Base-by-base conservation (phyloP, 768 basidiomycete species). In the Mycena galericulata region DNA sequence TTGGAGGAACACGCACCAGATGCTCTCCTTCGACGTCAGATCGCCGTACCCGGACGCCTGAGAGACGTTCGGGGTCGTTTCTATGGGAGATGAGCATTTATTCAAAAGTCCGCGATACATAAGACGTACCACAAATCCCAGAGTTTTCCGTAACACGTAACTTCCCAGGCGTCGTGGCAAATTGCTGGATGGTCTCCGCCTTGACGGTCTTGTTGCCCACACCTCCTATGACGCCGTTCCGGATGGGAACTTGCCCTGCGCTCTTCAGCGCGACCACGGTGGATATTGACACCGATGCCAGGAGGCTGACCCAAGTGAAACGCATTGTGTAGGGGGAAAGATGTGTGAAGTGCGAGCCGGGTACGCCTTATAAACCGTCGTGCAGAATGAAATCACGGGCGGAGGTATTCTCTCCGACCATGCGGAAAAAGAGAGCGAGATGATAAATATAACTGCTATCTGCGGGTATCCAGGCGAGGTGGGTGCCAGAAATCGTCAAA, bases 191-290 rank as follows among this genome's bases (percentile, higher is more conserved):
- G n/a, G 41, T 24, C 26, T 62, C 62, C 14, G 62, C 40, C 40
- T 73, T 45, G 8, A 55, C 26, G 1, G 45, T 32, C 9, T 20
- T 46, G 10, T 27, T 41, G 5, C 20, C 60, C 1, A 62, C 82
- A 32, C 87, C 88, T 36, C 87, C 89, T 32, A 86, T 67, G 15
- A 88, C 81, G 0, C 88, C 89, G 36, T 86, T 78, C 20, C 88
- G 73, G 9, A 84, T 66, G 2, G 88, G 87, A 17, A 89, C 73
- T 75, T 88, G 86, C 18, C 81, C 76, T 22, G 77, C 79, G 30
- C 63, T 43, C 30, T 57, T 57, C 3, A n/a, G n/a, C n/a, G 38
- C 46, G 54, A 17, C 63, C 5, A 65, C 9, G 46, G 67, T 65
- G 18, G n/a, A n/a, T n/a, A 69, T 71, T 20, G 69, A 56, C 15